These are phyloP conservation scores for Hippophae tibetana DNA, from an alignment of 306 rosid genomes.

Conservation along the genomic window DNA sequence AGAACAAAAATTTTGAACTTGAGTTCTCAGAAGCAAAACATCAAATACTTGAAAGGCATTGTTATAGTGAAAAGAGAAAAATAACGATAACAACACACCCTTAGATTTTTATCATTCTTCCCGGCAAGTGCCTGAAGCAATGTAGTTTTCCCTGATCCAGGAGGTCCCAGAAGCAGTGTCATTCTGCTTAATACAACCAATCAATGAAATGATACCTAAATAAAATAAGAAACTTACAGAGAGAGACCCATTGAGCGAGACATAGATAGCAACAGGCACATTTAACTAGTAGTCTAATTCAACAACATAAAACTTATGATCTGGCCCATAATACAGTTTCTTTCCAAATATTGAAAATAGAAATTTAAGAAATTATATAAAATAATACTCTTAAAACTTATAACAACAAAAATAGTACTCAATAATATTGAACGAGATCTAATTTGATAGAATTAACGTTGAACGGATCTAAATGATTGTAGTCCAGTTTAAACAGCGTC, in stretches of 20 bases:
- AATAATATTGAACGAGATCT: too few species aligned
- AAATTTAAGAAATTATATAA: too few species aligned
- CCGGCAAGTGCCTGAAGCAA: constrained; percentile 67
- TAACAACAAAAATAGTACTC: too few species aligned
- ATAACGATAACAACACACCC: constrained; percentile 23
- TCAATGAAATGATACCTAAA: background rate
- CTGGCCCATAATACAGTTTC: too few species aligned
- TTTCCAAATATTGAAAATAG: too few species aligned
- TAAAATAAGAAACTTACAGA: background rate
- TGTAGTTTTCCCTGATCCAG: constrained; percentile 78
- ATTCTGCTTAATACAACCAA: constrained; percentile 26
- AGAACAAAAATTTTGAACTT: background rate
- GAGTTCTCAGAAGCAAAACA: background rate
- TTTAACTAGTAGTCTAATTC: too few species aligned
- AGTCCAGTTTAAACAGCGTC: too few species aligned
- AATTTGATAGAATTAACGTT: too few species aligned
- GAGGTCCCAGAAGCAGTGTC: constrained; percentile 84
- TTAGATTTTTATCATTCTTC: constrained; percentile 48
- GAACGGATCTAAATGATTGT: too few species aligned
- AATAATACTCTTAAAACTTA: too few species aligned
- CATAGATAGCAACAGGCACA: background rate
- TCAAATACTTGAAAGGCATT: background rate
- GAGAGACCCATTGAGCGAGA: background rate
- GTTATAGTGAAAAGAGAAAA: background rate
- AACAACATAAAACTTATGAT: too few species aligned